Conservation (phyloP, 129 eudicot genomes). For the Kitagawia praeruptora region DNA sequence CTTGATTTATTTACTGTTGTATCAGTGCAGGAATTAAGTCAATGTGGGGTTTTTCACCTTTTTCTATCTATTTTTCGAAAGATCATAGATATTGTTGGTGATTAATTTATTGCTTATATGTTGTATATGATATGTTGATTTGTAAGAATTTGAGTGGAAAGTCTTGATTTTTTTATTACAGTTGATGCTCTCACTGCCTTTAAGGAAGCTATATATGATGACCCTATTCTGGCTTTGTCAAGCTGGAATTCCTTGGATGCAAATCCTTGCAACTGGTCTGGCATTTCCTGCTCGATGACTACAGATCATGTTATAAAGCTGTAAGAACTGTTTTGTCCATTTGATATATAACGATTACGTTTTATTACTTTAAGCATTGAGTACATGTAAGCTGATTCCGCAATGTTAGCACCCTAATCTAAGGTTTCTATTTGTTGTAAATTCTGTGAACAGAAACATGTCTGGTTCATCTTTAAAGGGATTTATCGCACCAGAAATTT, state of each 20-base stretch:
- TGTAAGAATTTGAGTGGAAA: constrained; percentile 9
- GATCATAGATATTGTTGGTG: constrained; percentile 16
- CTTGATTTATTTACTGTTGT: constrained; percentile 3
- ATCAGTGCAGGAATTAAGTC: neutral
- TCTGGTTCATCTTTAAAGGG: constrained; percentile 74
- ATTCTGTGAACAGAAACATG: constrained; percentile 52
- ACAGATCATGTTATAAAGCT: constrained; percentile 59
- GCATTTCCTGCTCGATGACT: constrained; percentile 54
- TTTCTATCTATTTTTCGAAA: constrained; percentile 3
- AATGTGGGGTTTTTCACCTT: constrained; percentile 2
- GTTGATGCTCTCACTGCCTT: constrained; percentile 71
- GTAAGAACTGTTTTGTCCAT: constrained; percentile 35
- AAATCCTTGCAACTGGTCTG: constrained; percentile 83
- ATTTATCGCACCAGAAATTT: constrained; percentile 64
- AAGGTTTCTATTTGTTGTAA: neutral
- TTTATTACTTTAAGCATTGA: neutral
- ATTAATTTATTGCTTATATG: neutral
- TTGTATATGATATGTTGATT: neutral
- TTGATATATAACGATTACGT: neutral
- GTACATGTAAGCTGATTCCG: neutral
- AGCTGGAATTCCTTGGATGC: constrained; percentile 75
- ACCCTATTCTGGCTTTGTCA: constrained; percentile 66
- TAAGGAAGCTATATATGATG: constrained; percentile 86
- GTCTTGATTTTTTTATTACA: constrained; percentile 22
- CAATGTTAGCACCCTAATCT: neutral